Evolutionary conservation across 192 early-diverging fungal genomes (phyloP).

Genomic region (Coemansia sp.): DNA sequence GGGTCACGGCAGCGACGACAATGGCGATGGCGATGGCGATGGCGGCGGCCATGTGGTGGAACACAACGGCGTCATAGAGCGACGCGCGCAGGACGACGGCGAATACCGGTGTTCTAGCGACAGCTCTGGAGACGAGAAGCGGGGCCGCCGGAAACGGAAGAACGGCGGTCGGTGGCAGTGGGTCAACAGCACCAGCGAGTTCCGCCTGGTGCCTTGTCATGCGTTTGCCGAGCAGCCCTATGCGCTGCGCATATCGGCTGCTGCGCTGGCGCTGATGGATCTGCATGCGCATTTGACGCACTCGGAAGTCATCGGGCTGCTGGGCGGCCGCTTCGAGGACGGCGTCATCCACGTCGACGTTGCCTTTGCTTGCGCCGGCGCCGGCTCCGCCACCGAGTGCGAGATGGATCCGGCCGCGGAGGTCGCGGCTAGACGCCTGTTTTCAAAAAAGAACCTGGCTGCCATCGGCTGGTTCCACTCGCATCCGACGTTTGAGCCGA

Average conservation of each 20-base stretch:
- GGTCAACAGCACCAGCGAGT: slow-evolving; percentile 28
- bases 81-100: slow-evolving; percentile 28
- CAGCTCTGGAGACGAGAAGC: background rate
- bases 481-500: slow-evolving; percentile 89
- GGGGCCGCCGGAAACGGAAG: background rate
- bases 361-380: slow-evolving; percentile 78
- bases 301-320: slow-evolving; percentile 90
- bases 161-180: slow-evolving; percentile 4
- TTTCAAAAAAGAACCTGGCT: slow-evolving; percentile 57
- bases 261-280: slow-evolving; percentile 79
- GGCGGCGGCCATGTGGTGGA: slow-evolving; percentile 35
- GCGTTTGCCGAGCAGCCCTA: slow-evolving; percentile 16
- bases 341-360: slow-evolving; percentile 58
- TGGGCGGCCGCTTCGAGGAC: slow-evolving; percentile 66
- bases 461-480: slow-evolving; percentile 98
- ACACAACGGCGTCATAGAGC: slow-evolving; percentile 27
- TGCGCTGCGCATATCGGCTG: slow-evolving; percentile 21
- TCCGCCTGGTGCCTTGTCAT: slow-evolving; percentile 36
- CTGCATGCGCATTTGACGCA: slow-evolving; percentile 87
- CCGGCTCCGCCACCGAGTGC: slow-evolving; percentile 83
- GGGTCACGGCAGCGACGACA: slow-evolving; percentile 8
- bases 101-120: slow-evolving; percentile 27
- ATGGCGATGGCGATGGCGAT: slow-evolving; percentile 7
- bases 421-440: slow-evolving; percentile 74
- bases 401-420: slow-evolving; percentile 92